These are phyloP conservation scores for Avicennia marina DNA, from an alignment of 257 asterid species.

Conservation along the genomic window DNA sequence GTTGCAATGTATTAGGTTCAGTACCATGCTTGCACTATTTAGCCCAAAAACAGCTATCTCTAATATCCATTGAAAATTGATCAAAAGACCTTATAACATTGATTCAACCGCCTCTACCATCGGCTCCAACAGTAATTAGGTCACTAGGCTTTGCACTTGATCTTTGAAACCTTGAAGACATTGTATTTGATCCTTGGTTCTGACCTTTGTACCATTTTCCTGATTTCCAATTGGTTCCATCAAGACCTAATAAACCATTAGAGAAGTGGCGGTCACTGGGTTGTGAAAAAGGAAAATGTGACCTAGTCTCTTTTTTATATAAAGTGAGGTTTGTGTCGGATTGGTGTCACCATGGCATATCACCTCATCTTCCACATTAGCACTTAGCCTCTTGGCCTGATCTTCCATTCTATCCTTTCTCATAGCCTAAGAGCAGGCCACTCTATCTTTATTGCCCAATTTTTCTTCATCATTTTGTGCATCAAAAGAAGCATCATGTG, in stretches of 20 bases:
- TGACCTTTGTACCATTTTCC: slow-evolving; percentile 90
- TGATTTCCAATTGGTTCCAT: slow-evolving; percentile 76
- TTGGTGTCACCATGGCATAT: slow-evolving; percentile 34
- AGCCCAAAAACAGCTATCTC: too few species aligned
- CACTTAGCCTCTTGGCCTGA: slow-evolving; percentile 12
- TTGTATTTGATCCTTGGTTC: slow-evolving; percentile 30
- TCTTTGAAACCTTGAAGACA: slow-evolving; percentile 28
- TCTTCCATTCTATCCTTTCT: slow-evolving; percentile 19
- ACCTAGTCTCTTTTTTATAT: slow-evolving; percentile 33
- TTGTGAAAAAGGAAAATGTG: slow-evolving; percentile 27
- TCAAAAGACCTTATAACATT: slow-evolving; percentile 66
- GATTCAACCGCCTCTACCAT: slow-evolving; percentile 91
- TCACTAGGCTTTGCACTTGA: slow-evolving; percentile 45
- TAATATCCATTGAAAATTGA: too few species aligned
- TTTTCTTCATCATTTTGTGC: slow-evolving; percentile 30
- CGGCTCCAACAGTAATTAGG: slow-evolving; percentile 86
- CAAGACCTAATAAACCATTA: slow-evolving; percentile 75
- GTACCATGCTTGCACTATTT: too few species aligned
- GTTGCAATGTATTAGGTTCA: too few species aligned
- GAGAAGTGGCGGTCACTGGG: slow-evolving; percentile 61
- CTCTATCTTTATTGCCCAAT: slow-evolving; percentile 24
- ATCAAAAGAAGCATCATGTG: slow-evolving; percentile 24
- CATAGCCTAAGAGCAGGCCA: slow-evolving; percentile 22
- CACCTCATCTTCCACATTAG: slow-evolving; percentile 44
- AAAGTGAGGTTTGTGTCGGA: slow-evolving; percentile 27